Percentiles rank a stretch among this genome's conserved stretches.
Evolutionary conservation across 306 rosid genomes (phyloP).

Genomic region (Psophocarpus tetragonolobus): DNA sequence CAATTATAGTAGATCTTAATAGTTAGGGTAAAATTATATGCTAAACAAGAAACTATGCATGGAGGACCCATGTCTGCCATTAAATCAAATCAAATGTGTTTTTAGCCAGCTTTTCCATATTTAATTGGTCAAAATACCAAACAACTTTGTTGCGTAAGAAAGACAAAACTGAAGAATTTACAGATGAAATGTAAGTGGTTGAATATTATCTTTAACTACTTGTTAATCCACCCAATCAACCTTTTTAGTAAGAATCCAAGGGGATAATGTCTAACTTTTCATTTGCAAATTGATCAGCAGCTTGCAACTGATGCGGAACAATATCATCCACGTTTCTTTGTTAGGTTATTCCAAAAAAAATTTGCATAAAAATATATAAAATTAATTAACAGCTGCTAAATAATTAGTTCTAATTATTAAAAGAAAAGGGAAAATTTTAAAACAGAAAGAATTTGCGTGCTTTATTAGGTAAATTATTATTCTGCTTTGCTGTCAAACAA

Average conservation of each 20-base stretch:
- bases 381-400: slow-evolving; percentile 38
- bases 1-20: slow-evolving; percentile 40
- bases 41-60: slow-evolving; percentile 33
- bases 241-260: slow-evolving; percentile 53
- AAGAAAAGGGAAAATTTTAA: slow-evolving; percentile 25
- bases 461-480: slow-evolving; percentile 57
- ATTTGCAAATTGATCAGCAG: slow-evolving; percentile 37
- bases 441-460: slow-evolving; percentile 38
- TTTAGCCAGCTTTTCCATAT: neutral
- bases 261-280: slow-evolving; percentile 42
- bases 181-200: neutral
- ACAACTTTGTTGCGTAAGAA: slow-evolving; percentile 40
- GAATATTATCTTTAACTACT: slow-evolving; percentile 15
- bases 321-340: slow-evolving; percentile 29
- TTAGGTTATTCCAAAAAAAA: slow-evolving; percentile 7
- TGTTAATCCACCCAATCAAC: slow-evolving; percentile 40
- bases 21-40: slow-evolving; percentile 25
- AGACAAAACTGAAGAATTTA: slow-evolving; percentile 24
- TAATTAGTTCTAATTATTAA: slow-evolving; percentile 24
- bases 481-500: slow-evolving; percentile 52
- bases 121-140: slow-evolving; percentile 18
- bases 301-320: slow-evolving; percentile 39
- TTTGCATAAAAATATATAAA: slow-evolving; percentile 7
- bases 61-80: slow-evolving; percentile 54
- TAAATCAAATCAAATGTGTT: slow-evolving; percentile 40